Base-by-base conservation (phyloP, 495 filamentous ascomycete species). In the Astrocystis sublimbata region DNA sequence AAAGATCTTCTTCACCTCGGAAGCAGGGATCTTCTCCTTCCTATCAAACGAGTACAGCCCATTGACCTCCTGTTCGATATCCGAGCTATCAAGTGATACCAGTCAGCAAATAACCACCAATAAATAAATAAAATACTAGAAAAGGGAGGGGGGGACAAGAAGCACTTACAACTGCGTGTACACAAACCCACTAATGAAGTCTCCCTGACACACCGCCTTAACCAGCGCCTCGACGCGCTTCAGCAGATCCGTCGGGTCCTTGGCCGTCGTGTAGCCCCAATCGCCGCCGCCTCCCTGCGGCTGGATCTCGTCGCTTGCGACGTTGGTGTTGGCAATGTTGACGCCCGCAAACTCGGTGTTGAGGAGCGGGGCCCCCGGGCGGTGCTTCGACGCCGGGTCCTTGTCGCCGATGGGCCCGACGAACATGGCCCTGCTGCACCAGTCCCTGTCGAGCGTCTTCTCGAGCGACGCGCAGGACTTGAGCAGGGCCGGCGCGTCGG, bases 61-160 rank as follows among this genome's bases (percentile, higher is more conserved):
- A 61, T 88, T 88, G 59, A 86, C 80, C 64, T 88, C 85, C 28
- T 84, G 83, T 71, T 88, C 85, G 33, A 88, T 79, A 60, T 88
- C 85, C 21, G 82, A 85, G 24, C 72, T 75, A 28, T 8, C 15
- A 28, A 42, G 7, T n/a, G 41, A 35, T 10, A 49, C 10, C 21
- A 17, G 12, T 64, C 56, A 58, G 53, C 19, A 33, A n/a, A 31
- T 21, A 43, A 15, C n/a, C 30, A n/a, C n/a, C n/a, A n/a, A n/a
- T 13, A 17, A 10, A 13, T 30, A 17, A n/a, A 47, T 31, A 21
- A 28, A 45, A 50, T 19, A 2, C 10, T 17, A 2, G 17, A 17
- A 19, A 28, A 10, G 17, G 24, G 1, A 42, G 49, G 15, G 57
- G 9, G 19, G 0, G 54, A n/a, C 1, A 26, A n/a, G 23, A 23